phyloP scores from a whole-genome alignment of 768 basidiomycete genomes.

The Lactifluus rugatus region DNA sequence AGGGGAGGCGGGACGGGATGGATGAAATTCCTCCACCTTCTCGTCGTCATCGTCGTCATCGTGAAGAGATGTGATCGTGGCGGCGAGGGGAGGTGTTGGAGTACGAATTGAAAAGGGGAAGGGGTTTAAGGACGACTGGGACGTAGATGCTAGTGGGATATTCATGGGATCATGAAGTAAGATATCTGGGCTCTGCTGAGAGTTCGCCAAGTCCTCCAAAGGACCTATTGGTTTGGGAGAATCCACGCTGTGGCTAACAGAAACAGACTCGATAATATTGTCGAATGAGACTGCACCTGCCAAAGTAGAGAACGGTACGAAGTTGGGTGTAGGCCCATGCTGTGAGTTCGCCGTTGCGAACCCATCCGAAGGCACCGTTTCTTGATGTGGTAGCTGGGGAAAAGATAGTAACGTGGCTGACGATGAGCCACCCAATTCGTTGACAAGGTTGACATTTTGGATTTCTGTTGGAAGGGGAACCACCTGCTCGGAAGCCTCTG shows the following conservation, averaged over 20 bases:
- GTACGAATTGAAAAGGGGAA: conserved; percentile 12
- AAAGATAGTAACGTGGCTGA: background rate
- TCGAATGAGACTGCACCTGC: conserved; percentile 13
- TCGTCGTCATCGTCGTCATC: conserved; percentile 3
- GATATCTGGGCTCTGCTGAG: background rate
- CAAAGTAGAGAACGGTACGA: conserved; percentile 11
- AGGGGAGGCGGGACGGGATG: background rate
- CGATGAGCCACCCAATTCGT: background rate
- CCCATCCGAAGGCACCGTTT: background rate
- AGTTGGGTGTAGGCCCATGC: background rate
- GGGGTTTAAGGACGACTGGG: background rate
- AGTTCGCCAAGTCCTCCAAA: background rate
- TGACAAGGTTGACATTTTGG: background rate
- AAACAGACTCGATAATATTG: background rate
- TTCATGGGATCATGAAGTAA: background rate
- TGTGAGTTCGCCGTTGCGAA: background rate
- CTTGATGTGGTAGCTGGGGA: background rate
- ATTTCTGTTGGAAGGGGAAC: background rate
- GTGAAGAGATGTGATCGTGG: conserved; percentile 6
- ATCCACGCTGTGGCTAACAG: background rate
- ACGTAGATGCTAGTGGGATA: background rate
- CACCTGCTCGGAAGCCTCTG: background rate
- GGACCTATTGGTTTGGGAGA: background rate
- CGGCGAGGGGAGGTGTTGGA: conserved; percentile 14
- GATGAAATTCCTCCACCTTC: background rate